These are phyloP conservation scores for Ajuga reptans DNA, from an alignment of 305 asterid genomes.

Conservation along the genomic window DNA sequence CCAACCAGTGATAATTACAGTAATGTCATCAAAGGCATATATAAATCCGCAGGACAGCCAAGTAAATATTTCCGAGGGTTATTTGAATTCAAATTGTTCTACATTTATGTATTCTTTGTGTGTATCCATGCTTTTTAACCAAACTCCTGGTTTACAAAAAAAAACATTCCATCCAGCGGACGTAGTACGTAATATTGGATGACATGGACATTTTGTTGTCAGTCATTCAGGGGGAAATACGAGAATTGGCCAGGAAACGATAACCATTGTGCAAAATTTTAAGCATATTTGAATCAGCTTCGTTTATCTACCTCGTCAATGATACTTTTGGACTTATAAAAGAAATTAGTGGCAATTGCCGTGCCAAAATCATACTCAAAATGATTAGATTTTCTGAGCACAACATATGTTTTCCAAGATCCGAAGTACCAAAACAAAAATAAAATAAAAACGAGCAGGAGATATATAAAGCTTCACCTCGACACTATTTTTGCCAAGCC, in stretches of 20 bases:
- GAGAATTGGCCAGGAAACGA: too few species aligned
- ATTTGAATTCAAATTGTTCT: too few species aligned
- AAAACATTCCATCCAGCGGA: too few species aligned
- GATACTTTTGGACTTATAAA: neutral
- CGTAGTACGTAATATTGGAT: too few species aligned
- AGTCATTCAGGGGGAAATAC: too few species aligned
- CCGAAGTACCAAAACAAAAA: neutral
- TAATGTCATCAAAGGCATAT: neutral
- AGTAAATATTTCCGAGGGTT: too few species aligned
- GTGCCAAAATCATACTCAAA: neutral
- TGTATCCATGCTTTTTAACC: too few species aligned
- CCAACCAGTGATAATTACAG: neutral
- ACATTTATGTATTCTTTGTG: too few species aligned
- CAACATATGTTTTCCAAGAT: conserved; percentile 3
- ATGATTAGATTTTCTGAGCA: neutral
- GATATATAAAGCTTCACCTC: conserved; percentile 39
- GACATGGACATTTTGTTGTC: too few species aligned
- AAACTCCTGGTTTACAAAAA: too few species aligned
- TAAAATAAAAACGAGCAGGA: neutral
- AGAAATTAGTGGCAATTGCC: neutral
- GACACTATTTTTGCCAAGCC: conserved; percentile 69
- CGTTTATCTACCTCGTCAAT: neutral
- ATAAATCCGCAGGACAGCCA: too few species aligned
- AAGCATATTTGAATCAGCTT: neutral
- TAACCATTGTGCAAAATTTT: neutral